Evolutionary conservation across 1,284 basidiomycete genomes (phyloP).

Genomic region (Ceratobasidium sp.): DNA sequence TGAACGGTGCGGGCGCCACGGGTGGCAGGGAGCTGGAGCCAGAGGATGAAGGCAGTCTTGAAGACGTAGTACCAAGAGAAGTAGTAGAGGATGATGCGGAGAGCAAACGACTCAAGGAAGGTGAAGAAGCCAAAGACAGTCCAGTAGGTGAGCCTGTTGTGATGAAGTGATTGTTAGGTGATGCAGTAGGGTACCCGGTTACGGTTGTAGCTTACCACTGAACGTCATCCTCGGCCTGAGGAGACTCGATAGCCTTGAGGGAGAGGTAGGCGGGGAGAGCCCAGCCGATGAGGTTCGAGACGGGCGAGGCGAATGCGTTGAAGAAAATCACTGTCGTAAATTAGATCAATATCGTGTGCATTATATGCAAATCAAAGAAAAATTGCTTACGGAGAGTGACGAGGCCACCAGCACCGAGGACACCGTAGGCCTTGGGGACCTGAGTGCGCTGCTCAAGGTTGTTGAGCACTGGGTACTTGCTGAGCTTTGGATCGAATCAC

Average conservation of each 20-base stretch:
- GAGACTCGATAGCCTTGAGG: slow-evolving; percentile 81
- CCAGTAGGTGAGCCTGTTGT: slow-evolving; percentile 74
- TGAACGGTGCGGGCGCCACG: slow-evolving; percentile 39
- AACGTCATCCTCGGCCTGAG: slow-evolving; percentile 73
- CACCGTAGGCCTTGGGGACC: slow-evolving; percentile 91
- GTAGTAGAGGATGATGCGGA: slow-evolving; percentile 78
- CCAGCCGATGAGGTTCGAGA: slow-evolving; percentile 87
- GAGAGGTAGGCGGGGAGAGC: slow-evolving; percentile 84
- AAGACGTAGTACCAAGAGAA: slow-evolving; percentile 88
- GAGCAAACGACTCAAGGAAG: slow-evolving; percentile 79
- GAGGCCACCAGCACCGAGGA: slow-evolving; percentile 73
- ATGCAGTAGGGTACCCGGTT: not conserved
- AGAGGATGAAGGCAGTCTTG: slow-evolving; percentile 88
- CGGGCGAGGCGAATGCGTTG: slow-evolving; percentile 80
- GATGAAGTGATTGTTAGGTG: not conserved
- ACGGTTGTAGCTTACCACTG: slow-evolving; percentile 62
- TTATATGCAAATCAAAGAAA: slow-evolving; percentile 11
- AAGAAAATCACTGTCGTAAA: slow-evolving; percentile 64
- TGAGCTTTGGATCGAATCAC: slow-evolving; percentile 61
- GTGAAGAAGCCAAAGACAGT: slow-evolving; percentile 86
- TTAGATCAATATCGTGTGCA: slow-evolving; percentile 27
- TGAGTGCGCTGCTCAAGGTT: slow-evolving; percentile 88
- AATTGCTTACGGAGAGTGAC: slow-evolving; percentile 55
- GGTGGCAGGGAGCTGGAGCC: slow-evolving; percentile 82
- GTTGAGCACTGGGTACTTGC: slow-evolving; percentile 87